Conservation (phyloP, 2,329 filamentous ascomycete genomes). For the Malbranchea cinnamomea region DNA sequence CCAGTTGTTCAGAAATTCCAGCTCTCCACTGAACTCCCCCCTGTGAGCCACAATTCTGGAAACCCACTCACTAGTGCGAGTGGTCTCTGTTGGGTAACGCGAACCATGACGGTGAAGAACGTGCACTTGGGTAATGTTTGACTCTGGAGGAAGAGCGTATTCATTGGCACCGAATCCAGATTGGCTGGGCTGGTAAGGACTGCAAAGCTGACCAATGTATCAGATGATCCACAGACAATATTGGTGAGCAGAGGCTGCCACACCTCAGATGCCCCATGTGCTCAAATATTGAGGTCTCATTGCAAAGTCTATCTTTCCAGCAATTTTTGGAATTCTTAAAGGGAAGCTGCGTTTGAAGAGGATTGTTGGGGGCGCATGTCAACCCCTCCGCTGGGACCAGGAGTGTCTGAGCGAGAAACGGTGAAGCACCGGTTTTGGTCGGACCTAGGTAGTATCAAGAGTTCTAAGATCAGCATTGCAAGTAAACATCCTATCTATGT, state of each 20-base stretch:
- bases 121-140: constrained; percentile 64
- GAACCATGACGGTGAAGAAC: constrained; percentile 74
- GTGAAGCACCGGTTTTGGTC: constrained; percentile 43
- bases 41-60: constrained; percentile 47
- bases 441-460: too few species aligned
- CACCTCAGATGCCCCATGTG: constrained; percentile 49
- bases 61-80: constrained; percentile 48
- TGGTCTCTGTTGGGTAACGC: constrained; percentile 57
- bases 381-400: constrained; percentile 46
- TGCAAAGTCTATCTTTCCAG: too few species aligned
- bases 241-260: neutral
- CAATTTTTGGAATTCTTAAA: constrained; percentile 50
- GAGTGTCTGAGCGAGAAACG: constrained; percentile 58
- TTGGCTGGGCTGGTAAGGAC: constrained; percentile 54
- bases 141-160: constrained; percentile 52
- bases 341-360: constrained; percentile 55
- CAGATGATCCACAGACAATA: neutral
- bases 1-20: constrained; percentile 57
- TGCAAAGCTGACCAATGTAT: constrained; percentile 3
- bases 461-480: too few species aligned
- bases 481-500: too few species aligned
- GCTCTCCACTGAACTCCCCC: constrained; percentile 44
- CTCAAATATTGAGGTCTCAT: constrained; percentile 52
- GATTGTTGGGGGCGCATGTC: constrained; percentile 52
- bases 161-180: constrained; percentile 59